Evolutionary conservation across 352 stramenopile species (phyloP).

Genomic region (Phytopythium kandeliae): DNA sequence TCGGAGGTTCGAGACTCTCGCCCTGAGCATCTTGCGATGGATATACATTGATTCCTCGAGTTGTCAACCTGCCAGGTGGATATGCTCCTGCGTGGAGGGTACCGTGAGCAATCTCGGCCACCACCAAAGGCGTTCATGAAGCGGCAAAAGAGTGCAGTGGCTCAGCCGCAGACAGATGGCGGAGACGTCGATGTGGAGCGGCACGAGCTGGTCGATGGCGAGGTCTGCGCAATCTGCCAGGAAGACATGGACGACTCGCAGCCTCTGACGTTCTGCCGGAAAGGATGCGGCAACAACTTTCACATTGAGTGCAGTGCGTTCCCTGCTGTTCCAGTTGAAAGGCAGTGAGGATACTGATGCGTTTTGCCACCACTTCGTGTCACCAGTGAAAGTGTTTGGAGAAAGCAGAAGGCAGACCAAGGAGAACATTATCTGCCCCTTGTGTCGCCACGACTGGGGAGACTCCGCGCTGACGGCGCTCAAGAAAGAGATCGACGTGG

Average conservation of each 20-base stretch:
- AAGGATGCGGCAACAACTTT: slow-evolving; percentile 76
- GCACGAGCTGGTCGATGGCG: slow-evolving; percentile 59
- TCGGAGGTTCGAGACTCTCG: slow-evolving; percentile 44
- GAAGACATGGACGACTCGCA: slow-evolving; percentile 69
- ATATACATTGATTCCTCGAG: not conserved
- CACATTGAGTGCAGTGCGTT: slow-evolving; percentile 63
- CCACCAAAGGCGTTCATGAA: slow-evolving; percentile 37
- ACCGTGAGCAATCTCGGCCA: slow-evolving; percentile 31
- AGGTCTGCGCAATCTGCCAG: slow-evolving; percentile 83
- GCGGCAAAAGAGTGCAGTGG: slow-evolving; percentile 18
- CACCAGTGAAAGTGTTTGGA: slow-evolving; percentile 77
- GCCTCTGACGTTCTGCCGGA: slow-evolving; percentile 67
- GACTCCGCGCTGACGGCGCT: slow-evolving; percentile 50
- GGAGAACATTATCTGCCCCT: slow-evolving; percentile 77
- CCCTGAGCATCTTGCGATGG: not conserved
- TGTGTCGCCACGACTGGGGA: slow-evolving; percentile 81
- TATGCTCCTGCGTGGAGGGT: slow-evolving; percentile 54
- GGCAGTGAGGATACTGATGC: not conserved
- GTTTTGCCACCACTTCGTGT: slow-evolving; percentile 6
- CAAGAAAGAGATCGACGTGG: slow-evolving; percentile 68
- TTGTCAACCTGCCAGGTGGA: slow-evolving; percentile 30
- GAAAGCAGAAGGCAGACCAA: slow-evolving; percentile 78
- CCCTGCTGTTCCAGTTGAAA: not conserved
- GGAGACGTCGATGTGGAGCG: slow-evolving; percentile 25
- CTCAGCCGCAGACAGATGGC: slow-evolving; percentile 14